Percentiles rank a stretch among this genome's conserved stretches.
Conservation (phyloP, 2,329 filamentous ascomycete genomes). For the Ophiostoma australiae region DNA sequence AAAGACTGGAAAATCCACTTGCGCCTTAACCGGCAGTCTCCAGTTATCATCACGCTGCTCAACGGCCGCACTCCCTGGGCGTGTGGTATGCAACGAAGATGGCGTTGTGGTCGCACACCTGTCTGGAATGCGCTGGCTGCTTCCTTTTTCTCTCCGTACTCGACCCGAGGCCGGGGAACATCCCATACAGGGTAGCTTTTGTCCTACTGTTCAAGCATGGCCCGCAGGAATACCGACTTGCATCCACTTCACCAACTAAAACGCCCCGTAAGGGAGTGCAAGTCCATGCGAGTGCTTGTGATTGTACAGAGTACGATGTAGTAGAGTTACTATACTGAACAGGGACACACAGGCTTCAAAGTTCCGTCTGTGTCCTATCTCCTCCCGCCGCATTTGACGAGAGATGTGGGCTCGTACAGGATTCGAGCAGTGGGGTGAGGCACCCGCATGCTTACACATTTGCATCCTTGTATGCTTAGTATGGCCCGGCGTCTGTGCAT, state of each 20-base stretch:
- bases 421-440: not conserved
- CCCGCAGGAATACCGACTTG: not conserved
- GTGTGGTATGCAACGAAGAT: not conserved
- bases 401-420: not conserved
- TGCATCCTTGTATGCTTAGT: not conserved
- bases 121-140: not conserved
- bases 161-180: conserved; percentile 1
- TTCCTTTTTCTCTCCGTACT: not conserved
- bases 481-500: not conserved
- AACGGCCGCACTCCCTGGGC: conserved; percentile 10
- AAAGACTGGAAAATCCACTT: not conserved
- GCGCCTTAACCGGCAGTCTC: not conserved
- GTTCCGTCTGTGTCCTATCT: conserved; percentile 1
- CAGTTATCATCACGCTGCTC: conserved; percentile 8
- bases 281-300: not conserved
- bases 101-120: not conserved
- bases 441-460: not conserved
- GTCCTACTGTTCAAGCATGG: not conserved
- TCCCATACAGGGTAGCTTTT: not conserved
- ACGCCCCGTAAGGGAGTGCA: not conserved
- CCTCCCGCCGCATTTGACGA: not conserved
- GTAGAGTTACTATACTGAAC: not conserved
- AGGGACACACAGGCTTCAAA: not conserved
- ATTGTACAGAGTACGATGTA: not conserved
- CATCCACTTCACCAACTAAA: not conserved